phyloP scores from a whole-genome alignment of 2,329 filamentous ascomycete species.

The Fusarium globosum region DNA sequence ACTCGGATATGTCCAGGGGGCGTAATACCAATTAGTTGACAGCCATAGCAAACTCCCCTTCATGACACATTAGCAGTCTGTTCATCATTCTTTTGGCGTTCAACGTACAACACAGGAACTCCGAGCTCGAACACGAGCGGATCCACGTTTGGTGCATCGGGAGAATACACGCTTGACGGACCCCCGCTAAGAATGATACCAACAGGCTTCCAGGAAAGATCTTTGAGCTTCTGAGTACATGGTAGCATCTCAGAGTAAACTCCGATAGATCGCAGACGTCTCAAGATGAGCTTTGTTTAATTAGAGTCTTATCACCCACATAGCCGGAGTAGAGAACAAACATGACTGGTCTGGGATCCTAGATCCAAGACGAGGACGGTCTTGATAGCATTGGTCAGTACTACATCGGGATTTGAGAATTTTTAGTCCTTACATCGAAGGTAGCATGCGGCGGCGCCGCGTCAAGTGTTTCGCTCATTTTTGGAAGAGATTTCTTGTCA shows the following conservation, averaged over 20 bases:
- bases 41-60: neutral
- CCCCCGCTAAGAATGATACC: neutral
- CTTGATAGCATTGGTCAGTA: neutral
- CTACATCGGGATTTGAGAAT: neutral
- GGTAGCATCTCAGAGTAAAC: neutral
- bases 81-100: neutral
- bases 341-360: neutral
- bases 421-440: neutral
- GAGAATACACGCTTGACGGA: neutral
- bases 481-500: neutral
- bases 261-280: neutral
- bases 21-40: neutral
- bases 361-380: neutral
- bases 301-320: neutral
- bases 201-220: neutral
- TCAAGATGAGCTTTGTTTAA: neutral
- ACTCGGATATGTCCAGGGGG: neutral
- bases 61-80: neutral
- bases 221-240: slow-evolving; percentile 1
- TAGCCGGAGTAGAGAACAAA: neutral
- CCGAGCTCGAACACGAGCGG: neutral
- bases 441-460: neutral
- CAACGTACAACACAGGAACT: neutral
- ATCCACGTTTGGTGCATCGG: neutral
- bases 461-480: neutral